phyloP scores from a whole-genome alignment of 2,329 filamentous ascomycete genomes.

The Phyllosticta citriasiana region DNA sequence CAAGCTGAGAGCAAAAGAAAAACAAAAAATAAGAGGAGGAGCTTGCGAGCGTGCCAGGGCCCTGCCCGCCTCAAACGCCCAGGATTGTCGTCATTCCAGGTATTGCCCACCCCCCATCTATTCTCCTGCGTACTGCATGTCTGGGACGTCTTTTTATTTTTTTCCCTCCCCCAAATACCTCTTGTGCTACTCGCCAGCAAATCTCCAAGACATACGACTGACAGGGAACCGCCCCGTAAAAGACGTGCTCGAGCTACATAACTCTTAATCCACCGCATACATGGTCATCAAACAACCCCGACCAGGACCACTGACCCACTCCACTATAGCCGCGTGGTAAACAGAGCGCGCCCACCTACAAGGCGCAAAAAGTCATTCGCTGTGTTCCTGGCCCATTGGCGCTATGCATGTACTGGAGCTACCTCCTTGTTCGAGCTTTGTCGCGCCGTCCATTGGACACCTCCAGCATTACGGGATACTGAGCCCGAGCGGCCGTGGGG shows the following conservation, averaged over 20 bases:
- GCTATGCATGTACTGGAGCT: conserved; percentile 33
- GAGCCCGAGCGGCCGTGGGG: conserved; percentile 5
- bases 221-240: conserved; percentile 2
- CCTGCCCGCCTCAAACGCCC: conserved; percentile 4
- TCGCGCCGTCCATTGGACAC: conserved; percentile 27
- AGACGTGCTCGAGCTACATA: conserved; percentile 4
- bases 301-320: background rate
- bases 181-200: conserved; percentile 8
- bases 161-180: conserved; percentile 6
- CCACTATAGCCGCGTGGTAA: background rate
- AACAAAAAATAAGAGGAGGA: too few relatives aligned
- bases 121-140: conserved; percentile 9
- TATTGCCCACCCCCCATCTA: conserved; percentile 1
- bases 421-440: conserved; percentile 23
- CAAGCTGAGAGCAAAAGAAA: background rate
- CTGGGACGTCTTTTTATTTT: conserved; percentile 3
- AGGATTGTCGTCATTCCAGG: conserved; percentile 9
- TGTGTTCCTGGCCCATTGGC: conserved; percentile 16
- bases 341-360: background rate
- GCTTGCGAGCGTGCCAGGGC: background rate
- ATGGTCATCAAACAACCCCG: conserved; percentile 6
- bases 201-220: conserved; percentile 7
- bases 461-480: conserved; percentile 12
- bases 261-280: conserved; percentile 1
- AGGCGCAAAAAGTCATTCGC: conserved; percentile 6